phyloP scores from a whole-genome alignment of 2,329 filamentous ascomycete species.

The Cryphonectria japonica region DNA sequence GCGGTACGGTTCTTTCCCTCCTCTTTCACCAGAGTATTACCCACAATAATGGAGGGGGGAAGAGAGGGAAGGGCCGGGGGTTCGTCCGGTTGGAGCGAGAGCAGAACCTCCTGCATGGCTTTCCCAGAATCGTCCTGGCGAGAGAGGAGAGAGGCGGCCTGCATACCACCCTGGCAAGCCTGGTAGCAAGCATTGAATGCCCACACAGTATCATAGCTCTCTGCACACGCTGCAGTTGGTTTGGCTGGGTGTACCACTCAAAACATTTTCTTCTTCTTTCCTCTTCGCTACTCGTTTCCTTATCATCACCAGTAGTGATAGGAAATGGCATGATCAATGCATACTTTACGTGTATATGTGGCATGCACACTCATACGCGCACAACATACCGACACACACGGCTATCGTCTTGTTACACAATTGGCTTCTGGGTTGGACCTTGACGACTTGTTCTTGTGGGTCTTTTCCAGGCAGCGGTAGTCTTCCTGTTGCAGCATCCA shows the following conservation, averaged over 20 bases:
- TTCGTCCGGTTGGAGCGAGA: background rate
- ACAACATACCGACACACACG: background rate
- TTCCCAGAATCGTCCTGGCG: slow-evolving; percentile 32
- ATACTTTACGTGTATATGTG: background rate
- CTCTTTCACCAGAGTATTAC: background rate
- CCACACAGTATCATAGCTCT: slow-evolving; percentile 4
- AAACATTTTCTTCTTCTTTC: too few species aligned
- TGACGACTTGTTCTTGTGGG: background rate
- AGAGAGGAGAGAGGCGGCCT: background rate
- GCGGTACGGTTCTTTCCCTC: background rate
- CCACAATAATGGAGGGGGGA: background rate
- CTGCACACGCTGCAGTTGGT: background rate
- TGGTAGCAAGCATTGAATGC: background rate
- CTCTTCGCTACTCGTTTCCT: background rate
- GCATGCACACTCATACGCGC: too few species aligned
- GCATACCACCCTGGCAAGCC: slow-evolving; percentile 2
- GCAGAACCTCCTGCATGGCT: slow-evolving; percentile 33
- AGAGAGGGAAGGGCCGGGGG: too few species aligned
- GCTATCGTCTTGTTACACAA: background rate
- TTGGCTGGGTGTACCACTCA: background rate
- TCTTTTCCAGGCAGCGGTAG: background rate
- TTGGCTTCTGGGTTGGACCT: background rate
- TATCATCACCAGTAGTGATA: background rate
- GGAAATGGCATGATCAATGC: background rate
- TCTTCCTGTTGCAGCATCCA: background rate